phyloP scores from a whole-genome alignment of 306 rosid species.

The Malus domestica region ASM211411v1 NC_041799.1:11260501-11261000 shows the following conservation, averaged over 20 bases:
- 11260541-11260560: slow-evolving; percentile 2
- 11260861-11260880: slow-evolving; percentile 82
- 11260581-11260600: neutral
- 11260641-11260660: neutral
- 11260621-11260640: neutral
- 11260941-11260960: slow-evolving; percentile 89
- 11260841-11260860: slow-evolving; percentile 89
- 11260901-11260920: slow-evolving; percentile 49
- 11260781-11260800: slow-evolving; percentile 69
- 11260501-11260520: slow-evolving; percentile 1
- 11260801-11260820: slow-evolving; percentile 73
- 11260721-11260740: neutral
- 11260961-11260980: slow-evolving; percentile 63
- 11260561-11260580: neutral
- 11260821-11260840: slow-evolving; percentile 89
- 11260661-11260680: neutral
- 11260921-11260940: slow-evolving; percentile 74
- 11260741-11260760: neutral
- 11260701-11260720: neutral
- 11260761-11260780: slow-evolving; percentile 77
- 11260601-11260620: neutral
- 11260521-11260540: neutral
- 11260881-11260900: slow-evolving; percentile 98
- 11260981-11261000: slow-evolving; percentile 79
- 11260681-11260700: neutral